Percentiles rank a stretch among this genome's conserved stretches.
Evolutionary conservation across 129 eudicot species (phyloP).

Genomic region (Saussurea involucrata): DNA sequence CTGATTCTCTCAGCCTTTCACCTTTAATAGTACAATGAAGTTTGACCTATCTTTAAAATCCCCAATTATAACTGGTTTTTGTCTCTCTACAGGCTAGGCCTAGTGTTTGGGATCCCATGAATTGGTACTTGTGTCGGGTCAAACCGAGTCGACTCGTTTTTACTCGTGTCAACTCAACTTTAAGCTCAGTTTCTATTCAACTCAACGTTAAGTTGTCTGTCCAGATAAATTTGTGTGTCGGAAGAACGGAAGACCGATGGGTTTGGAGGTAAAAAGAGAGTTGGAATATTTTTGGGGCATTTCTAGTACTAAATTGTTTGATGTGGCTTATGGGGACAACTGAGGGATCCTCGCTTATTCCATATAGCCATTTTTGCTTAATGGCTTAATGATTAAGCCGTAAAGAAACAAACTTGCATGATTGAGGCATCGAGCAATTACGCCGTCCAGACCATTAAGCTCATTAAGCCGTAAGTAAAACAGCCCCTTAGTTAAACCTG

Average conservation of each 20-base stretch:
- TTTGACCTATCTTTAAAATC: slow-evolving; percentile 14
- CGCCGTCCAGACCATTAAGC: not conserved
- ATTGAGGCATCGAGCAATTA: not conserved
- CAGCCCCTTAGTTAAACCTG: not conserved
- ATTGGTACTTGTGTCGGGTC: not conserved
- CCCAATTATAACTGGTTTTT: slow-evolving; percentile 10
- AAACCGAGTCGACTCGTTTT: slow-evolving; percentile 3
- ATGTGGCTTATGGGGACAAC: not conserved
- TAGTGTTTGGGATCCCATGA: not conserved
- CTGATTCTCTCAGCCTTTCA: slow-evolving; percentile 23
- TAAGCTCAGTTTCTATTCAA: not conserved
- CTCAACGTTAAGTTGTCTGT: not conserved
- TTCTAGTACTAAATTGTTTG: not conserved
- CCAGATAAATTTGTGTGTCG: not conserved
- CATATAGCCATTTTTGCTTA: not conserved
- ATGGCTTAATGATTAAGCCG: not conserved
- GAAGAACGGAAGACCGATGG: not conserved
- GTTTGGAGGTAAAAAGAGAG: not conserved
- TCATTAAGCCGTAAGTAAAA: not conserved
- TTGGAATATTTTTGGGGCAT: not conserved
- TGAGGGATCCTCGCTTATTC: not conserved
- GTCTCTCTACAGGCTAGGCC: slow-evolving; percentile 8
- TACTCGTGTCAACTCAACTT: not conserved
- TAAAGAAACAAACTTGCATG: not conserved
- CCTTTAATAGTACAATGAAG: slow-evolving; percentile 15